A percentile compares a stretch with the other conserved stretches of the same genome.
Conservation (phyloP, 2,329 filamentous ascomycete genomes). For the Falciphora oryzae region DNA sequence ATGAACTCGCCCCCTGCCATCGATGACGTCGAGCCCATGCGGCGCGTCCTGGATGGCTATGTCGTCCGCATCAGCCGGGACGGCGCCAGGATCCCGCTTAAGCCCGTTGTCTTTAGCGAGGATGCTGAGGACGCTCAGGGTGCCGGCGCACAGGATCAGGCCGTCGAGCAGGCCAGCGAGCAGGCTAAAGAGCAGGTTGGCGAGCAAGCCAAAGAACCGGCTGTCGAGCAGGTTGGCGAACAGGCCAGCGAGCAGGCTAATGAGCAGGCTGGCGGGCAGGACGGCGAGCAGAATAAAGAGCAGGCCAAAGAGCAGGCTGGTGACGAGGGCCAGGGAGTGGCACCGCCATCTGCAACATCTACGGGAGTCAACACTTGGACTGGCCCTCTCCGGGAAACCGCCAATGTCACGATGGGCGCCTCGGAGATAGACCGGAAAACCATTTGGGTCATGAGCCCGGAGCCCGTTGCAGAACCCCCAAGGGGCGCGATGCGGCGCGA, state of each 20-base stretch:
- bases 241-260: no score
- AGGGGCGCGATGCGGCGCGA: constrained; percentile 16
- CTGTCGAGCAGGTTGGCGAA: not conserved
- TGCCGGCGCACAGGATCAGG: not conserved
- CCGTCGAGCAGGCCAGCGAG: not conserved
- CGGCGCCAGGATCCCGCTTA: not conserved
- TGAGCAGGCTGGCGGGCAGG: no score
- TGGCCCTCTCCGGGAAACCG: no score
- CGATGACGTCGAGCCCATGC: not conserved
- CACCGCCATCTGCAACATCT: no score
- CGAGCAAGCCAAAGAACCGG: not conserved
- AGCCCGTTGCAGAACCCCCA: not conserved
- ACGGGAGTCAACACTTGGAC: no score
- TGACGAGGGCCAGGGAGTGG: no score
- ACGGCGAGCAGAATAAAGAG: no score
- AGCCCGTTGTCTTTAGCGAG: not conserved
- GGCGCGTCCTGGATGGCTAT: constrained; percentile 7
- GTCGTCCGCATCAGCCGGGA: constrained; percentile 11
- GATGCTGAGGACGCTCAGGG: not conserved
- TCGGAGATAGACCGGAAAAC: no score
- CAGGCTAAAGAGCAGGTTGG: not conserved
- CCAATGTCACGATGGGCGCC: no score
- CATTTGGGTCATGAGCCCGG: not conserved
- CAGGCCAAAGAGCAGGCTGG: no score
- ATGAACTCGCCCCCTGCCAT: constrained; percentile 42